These are phyloP conservation scores for Prunus yedoensis DNA, from an alignment of 331 rosid species.

Conservation along the genomic window DNA sequence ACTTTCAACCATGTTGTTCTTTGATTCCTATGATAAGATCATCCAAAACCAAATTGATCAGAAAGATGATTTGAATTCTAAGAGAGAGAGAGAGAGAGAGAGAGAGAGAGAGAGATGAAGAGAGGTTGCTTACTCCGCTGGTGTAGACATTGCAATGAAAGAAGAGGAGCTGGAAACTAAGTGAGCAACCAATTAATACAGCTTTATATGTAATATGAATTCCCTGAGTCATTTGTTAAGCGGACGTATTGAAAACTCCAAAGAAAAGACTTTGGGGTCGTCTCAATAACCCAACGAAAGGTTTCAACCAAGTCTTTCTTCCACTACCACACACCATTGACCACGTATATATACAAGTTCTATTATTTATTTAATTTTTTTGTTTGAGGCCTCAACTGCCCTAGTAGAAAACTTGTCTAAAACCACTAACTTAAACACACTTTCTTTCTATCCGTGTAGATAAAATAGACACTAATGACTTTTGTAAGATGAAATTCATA, in stretches of 20 bases:
- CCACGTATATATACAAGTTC: neutral
- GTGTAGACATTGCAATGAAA: constrained; percentile 61
- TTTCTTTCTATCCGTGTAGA: no score
- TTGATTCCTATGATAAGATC: no score
- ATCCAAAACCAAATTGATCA: no score
- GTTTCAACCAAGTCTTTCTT: neutral
- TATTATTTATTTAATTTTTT: no score
- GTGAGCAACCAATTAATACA: neutral
- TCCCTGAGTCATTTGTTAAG: neutral
- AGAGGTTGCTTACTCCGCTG: constrained; percentile 58
- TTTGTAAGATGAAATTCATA: no score
- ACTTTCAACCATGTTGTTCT: no score
- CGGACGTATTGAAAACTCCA: neutral
- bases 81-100: no score
- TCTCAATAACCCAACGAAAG: neutral
- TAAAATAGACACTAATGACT: no score
- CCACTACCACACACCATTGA: neutral
- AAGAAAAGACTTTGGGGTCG: neutral
- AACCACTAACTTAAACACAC: no score
- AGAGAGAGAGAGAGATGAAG: neutral
- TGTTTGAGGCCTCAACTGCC: no score
- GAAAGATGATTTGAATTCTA: no score
- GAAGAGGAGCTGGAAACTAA: neutral
- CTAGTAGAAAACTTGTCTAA: no score
- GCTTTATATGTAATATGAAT: neutral